These are phyloP conservation scores for Udeniomyces megalosporus DNA, from an alignment of 768 basidiomycete species.

Conservation along the genomic window DNA sequence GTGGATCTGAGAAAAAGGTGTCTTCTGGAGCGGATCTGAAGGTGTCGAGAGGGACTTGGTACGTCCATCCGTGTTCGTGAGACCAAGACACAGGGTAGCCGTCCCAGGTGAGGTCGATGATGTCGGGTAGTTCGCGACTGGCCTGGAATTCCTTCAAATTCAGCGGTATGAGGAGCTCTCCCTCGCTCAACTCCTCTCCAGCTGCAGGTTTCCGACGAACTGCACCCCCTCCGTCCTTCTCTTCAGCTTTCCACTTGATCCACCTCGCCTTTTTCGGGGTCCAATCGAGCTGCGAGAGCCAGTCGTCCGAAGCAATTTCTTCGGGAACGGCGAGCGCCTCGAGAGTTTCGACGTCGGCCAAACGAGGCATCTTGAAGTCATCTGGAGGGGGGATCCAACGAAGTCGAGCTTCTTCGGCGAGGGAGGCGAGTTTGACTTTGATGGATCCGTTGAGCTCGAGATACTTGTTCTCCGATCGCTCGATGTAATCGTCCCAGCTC, in stretches of 20 bases:
- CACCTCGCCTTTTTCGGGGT: slow-evolving; percentile 46
- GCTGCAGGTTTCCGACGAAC: not conserved
- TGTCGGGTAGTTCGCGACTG: slow-evolving; percentile 40
- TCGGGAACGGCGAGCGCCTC: slow-evolving; percentile 32
- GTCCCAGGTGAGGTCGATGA: slow-evolving; percentile 49
- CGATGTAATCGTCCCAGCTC: slow-evolving; percentile 69
- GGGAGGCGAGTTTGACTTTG: slow-evolving; percentile 43
- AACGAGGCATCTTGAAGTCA: slow-evolving; percentile 20
- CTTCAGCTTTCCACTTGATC: not conserved
- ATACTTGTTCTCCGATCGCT: slow-evolving; percentile 61
- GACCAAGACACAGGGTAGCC: slow-evolving; percentile 45
- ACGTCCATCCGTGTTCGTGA: slow-evolving; percentile 45
- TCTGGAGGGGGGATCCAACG: slow-evolving; percentile 25
- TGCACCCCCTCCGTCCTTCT: not conserved
- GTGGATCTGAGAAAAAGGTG: slow-evolving; percentile 9
- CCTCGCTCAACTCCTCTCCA: not conserved
- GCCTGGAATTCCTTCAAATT: not conserved
- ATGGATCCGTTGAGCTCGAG: slow-evolving; percentile 50
- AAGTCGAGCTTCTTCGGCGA: slow-evolving; percentile 45
- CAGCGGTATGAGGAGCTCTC: not conserved
- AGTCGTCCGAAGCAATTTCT: slow-evolving; percentile 44
- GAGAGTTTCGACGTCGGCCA: slow-evolving; percentile 24
- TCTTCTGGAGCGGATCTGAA: not conserved
- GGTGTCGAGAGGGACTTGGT: not conserved
- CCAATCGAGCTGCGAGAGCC: slow-evolving; percentile 90